A percentile compares a stretch with the other conserved stretches of the same genome.
phyloP scores from a whole-genome alignment of 768 basidiomycete genomes.

The Podaxis carcinomalis region DNA sequence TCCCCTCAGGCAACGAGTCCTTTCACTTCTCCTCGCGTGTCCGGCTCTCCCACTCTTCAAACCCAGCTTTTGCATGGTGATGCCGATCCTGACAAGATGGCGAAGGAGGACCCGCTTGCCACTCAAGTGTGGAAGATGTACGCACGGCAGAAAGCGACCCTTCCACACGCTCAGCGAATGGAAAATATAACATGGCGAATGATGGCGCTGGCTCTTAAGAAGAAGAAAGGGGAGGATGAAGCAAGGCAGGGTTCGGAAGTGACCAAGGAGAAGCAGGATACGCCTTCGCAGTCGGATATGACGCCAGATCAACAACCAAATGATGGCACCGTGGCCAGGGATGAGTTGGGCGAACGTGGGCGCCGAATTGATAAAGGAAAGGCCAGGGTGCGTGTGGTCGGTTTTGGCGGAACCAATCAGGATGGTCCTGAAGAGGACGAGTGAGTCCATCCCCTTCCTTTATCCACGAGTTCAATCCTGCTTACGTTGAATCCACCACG shows the following conservation, averaged over 20 bases:
- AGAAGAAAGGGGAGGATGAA: slow-evolving; percentile 75
- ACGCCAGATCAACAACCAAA: slow-evolving; percentile 16
- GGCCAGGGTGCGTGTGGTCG: slow-evolving; percentile 69
- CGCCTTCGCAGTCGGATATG: slow-evolving; percentile 15
- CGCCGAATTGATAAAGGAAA: slow-evolving; percentile 80
- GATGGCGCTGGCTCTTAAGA: slow-evolving; percentile 95
- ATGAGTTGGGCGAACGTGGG: slow-evolving; percentile 51
- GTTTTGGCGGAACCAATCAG: slow-evolving; percentile 74
- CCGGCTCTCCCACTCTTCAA: slow-evolving; percentile 67
- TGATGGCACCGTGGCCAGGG: slow-evolving; percentile 15
- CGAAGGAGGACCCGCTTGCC: slow-evolving; percentile 85
- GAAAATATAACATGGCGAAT: slow-evolving; percentile 98
- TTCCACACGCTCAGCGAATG: slow-evolving; percentile 93
- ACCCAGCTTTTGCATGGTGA: slow-evolving; percentile 38
- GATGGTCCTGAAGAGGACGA: slow-evolving; percentile 71
- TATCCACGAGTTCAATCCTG: slow-evolving; percentile 7
- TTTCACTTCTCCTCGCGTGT: slow-evolving; percentile 61
- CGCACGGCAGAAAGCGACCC: slow-evolving; percentile 79
- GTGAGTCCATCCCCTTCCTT: slow-evolving; percentile 40
- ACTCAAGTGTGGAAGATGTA: slow-evolving; percentile 99
- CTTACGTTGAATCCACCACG: slow-evolving; percentile 8
- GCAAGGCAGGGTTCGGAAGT: slow-evolving; percentile 17
- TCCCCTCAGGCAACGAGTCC: slow-evolving; percentile 44
- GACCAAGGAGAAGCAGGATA: slow-evolving; percentile 8
- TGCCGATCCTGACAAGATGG: slow-evolving; percentile 59